phyloP scores from a whole-genome alignment of 176 grass and related monocot species.

The Carex kokanica region DNA sequence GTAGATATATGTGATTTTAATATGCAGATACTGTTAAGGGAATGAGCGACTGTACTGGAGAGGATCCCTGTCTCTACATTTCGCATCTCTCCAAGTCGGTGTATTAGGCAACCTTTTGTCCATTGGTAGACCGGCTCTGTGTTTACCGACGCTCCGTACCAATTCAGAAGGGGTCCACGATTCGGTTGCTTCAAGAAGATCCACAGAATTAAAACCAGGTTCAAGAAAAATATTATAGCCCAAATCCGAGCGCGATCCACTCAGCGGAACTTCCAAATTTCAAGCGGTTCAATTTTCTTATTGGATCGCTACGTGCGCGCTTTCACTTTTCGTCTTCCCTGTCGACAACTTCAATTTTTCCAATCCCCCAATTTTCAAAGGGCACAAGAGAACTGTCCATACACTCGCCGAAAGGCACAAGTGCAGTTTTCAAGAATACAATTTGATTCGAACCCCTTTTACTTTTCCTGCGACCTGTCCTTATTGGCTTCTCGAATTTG shows the following conservation, averaged over 20 bases:
- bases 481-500: conserved; percentile 10
- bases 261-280: conserved; percentile 3
- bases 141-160: neutral
- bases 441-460: conserved; percentile 3
- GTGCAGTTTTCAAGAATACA: neutral
- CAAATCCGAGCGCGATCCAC: neutral
- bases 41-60: no score
- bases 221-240: neutral
- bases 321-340: conserved; percentile 9
- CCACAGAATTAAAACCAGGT: neutral
- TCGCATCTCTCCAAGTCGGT: neutral
- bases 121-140: neutral
- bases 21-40: no score
- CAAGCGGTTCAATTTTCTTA: neutral
- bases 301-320: conserved; percentile 17
- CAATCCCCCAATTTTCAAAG: conserved; percentile 1
- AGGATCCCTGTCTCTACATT: neutral
- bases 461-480: neutral
- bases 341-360: neutral
- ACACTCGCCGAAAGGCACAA: conserved; percentile 3
- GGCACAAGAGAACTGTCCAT: neutral
- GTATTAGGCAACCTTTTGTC: neutral
- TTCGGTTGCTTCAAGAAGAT: neutral
- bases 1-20: no score
- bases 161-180: neutral